These are phyloP conservation scores for Fusarium phyllophilum DNA, from an alignment of 2,329 filamentous ascomycete genomes.

Conservation along the genomic window DNA sequence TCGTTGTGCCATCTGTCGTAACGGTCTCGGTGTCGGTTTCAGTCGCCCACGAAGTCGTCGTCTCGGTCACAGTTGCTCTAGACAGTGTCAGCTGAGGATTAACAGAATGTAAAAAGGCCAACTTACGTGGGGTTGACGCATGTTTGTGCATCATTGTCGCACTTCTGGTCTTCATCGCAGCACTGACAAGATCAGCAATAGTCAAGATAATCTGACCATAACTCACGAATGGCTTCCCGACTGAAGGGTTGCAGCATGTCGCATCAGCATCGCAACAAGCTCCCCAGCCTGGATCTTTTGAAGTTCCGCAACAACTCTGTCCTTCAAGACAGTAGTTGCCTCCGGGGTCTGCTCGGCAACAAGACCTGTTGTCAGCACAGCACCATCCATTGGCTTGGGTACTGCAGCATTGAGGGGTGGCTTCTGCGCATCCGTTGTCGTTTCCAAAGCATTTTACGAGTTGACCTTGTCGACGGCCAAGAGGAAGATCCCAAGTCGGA, in stretches of 20 bases:
- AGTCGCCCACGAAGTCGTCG: not conserved
- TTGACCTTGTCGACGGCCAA: not conserved
- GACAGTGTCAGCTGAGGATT: not conserved
- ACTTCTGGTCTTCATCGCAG: not conserved
- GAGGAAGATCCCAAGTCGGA: not conserved
- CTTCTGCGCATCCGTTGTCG: not conserved
- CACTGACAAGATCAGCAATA: fast-evolving
- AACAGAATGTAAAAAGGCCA: not conserved
- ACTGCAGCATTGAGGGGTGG: not conserved
- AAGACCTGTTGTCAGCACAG: not conserved
- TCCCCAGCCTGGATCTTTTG: not conserved
- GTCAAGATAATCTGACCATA: fast-evolving
- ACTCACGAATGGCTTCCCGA: not conserved
- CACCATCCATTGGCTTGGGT: not conserved
- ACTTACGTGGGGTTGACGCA: not conserved
- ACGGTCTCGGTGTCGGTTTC: not conserved
- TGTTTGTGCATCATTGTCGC: not conserved
- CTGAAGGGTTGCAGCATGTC: not conserved
- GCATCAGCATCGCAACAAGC: not conserved
- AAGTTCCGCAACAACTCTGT: not conserved
- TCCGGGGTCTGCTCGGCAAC: not conserved
- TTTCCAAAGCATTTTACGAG: not conserved
- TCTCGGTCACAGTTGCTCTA: not conserved
- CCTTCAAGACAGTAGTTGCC: not conserved
- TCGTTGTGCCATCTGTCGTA: not conserved